phyloP scores from a whole-genome alignment of 139 green algal genomes.

The Pleodorina starrii region DNA sequence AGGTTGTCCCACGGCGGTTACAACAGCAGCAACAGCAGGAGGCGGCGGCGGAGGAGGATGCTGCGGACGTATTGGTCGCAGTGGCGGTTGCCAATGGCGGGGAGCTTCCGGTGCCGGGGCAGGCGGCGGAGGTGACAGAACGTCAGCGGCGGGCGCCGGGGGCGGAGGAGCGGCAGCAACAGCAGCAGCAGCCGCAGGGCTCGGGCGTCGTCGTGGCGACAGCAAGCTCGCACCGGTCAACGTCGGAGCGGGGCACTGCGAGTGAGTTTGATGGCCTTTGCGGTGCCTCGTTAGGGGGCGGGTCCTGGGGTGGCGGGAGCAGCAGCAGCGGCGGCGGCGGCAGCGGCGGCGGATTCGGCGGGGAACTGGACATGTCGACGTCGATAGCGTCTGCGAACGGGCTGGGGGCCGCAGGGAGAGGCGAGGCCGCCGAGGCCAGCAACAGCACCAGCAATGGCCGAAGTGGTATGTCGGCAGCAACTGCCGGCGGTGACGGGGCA shows the following conservation, averaged over 20 bases:
- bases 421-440: neutral
- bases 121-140: no score
- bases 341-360: neutral
- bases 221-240: neutral
- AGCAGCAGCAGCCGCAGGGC: neutral
- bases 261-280: no score
- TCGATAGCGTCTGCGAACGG: no score
- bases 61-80: neutral
- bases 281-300: neutral
- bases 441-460: neutral
- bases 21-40: constrained; percentile 11
- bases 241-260: no score
- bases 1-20: no score
- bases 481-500: neutral
- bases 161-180: neutral
- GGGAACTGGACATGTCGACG: no score
- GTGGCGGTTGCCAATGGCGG: neutral
- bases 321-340: neutral
- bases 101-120: no score
- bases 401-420: neutral
- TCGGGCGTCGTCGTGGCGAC: neutral
- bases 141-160: no score
- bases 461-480: no score
- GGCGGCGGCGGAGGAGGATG: neutral
- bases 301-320: neutral